Percentiles rank a stretch among this genome's conserved stretches.
phyloP scores from a whole-genome alignment of 2,329 filamentous ascomycete species.

The Colletotrichum liriopes region DNA sequence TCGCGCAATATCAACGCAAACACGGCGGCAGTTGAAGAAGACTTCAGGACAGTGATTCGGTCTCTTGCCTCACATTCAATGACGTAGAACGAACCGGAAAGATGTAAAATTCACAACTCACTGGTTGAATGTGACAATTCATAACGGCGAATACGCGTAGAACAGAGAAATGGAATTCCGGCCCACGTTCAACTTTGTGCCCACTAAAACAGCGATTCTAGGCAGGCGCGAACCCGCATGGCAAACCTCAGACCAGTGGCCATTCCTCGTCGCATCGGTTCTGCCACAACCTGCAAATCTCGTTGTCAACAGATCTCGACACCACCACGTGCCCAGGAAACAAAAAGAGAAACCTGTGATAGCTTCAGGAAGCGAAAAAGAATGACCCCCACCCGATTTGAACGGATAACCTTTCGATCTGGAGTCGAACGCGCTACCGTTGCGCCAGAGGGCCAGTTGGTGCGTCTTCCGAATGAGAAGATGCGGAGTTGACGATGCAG shows the following conservation, averaged over 20 bases:
- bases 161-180: neutral
- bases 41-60: neutral
- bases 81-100: neutral
- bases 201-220: no score
- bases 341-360: neutral
- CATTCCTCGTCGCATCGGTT: neutral
- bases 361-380: constrained; percentile 1
- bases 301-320: neutral
- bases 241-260: no score
- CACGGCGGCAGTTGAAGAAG: neutral
- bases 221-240: neutral
- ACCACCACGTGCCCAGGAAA: neutral
- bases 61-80: neutral
- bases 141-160: neutral
- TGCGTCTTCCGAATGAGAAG: neutral
- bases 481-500: neutral
- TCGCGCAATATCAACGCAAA: neutral
- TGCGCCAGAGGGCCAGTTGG: constrained; percentile 29
- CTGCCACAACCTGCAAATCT: neutral
- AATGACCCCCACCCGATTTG: constrained; percentile 41
- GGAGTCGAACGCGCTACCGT: constrained; percentile 43
- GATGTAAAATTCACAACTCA: neutral
- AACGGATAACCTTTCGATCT: constrained; percentile 43
- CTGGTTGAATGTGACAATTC: neutral
- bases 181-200: neutral